A percentile compares a stretch with the other conserved stretches of the same genome.
Conservation (phyloP, 768 basidiomycete genomes). For the Polyporus arcularius region DNA sequence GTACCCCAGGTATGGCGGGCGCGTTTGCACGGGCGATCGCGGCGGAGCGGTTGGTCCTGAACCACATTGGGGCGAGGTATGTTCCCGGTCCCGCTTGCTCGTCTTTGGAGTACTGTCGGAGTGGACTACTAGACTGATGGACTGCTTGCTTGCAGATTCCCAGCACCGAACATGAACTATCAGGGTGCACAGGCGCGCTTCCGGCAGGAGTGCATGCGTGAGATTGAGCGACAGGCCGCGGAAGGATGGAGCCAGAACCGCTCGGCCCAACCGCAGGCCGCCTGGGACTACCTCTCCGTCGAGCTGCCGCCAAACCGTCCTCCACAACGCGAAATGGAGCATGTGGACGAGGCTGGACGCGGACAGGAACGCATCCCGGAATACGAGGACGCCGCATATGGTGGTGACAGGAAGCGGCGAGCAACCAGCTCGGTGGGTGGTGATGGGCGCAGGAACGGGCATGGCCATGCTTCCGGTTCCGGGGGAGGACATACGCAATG, state of each 20-base stretch:
- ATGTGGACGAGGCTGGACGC: background rate
- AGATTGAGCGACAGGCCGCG: constrained; percentile 34
- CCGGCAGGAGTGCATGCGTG: constrained; percentile 25
- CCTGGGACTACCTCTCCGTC: constrained; percentile 48
- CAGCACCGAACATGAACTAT: constrained; percentile 19
- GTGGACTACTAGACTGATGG: background rate
- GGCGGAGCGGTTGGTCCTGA: constrained; percentile 66
- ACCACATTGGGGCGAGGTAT: constrained; percentile 76
- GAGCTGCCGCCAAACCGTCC: constrained; percentile 21
- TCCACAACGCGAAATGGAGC: background rate
- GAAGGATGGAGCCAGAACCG: constrained; percentile 25
- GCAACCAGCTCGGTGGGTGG: background rate
- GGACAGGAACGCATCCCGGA: background rate
- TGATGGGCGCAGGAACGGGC: background rate
- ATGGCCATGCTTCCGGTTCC: background rate
- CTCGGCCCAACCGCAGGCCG: constrained; percentile 47
- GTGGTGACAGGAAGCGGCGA: background rate
- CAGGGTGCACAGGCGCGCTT: constrained; percentile 16
- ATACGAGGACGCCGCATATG: background rate
- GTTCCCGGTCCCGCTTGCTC: constrained; percentile 18
- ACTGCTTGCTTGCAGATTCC: constrained; percentile 19
- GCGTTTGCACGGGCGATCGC: constrained; percentile 63
- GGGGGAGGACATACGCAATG: too few relatives aligned
- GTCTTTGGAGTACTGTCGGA: background rate
- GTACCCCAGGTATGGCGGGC: constrained; percentile 78